Evolutionary conservation across 495 filamentous ascomycete species (phyloP).

Genomic region (Trichoderma asperelloides): DNA sequence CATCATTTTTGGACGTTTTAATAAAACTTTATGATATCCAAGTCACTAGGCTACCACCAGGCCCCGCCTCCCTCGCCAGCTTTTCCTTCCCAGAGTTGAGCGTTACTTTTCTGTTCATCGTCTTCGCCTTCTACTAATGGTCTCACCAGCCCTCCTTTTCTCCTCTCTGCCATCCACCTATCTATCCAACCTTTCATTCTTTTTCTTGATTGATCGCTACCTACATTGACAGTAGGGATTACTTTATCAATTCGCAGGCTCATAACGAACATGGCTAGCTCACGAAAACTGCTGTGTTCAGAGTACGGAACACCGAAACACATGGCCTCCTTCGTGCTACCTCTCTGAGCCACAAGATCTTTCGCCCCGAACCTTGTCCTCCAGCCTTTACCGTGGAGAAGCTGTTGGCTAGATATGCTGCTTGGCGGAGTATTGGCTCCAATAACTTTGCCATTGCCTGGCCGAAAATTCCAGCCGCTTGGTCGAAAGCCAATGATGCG

Average conservation of each 20-base stretch:
- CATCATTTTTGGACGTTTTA: slow-evolving; percentile 6
- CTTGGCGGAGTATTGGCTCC: slow-evolving; percentile 26
- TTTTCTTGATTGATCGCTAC: slow-evolving; percentile 49
- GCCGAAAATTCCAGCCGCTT: slow-evolving; percentile 83
- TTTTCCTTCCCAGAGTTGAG: slow-evolving; percentile 32
- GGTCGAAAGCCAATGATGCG: slow-evolving; percentile 88
- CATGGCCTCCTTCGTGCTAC: slow-evolving; percentile 62
- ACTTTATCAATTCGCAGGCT: slow-evolving; percentile 76
- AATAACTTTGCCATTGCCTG: slow-evolving; percentile 27
- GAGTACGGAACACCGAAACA: slow-evolving; percentile 92
- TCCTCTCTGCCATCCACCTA: slow-evolving; percentile 75
- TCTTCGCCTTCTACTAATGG: slow-evolving; percentile 30
- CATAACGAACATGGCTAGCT: slow-evolving; percentile 89
- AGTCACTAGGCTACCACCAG: slow-evolving; percentile 27
- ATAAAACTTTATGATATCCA: slow-evolving; percentile 1
- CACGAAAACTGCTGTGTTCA: slow-evolving; percentile 89
- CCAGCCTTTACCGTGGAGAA: slow-evolving; percentile 71
- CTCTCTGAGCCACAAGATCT: slow-evolving; percentile 69
- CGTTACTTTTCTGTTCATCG: slow-evolving; percentile 19
- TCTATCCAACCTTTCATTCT: slow-evolving; percentile 91
- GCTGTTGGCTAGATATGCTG: slow-evolving; percentile 35
- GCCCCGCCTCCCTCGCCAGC: slow-evolving; percentile 32
- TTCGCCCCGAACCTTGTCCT: slow-evolving; percentile 51
- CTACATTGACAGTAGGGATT: slow-evolving; percentile 91
- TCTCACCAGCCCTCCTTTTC: slow-evolving; percentile 64